Conservation (phyloP, 371 early-diverging fungal species). For the Actinomortierella wolfii region DNA sequence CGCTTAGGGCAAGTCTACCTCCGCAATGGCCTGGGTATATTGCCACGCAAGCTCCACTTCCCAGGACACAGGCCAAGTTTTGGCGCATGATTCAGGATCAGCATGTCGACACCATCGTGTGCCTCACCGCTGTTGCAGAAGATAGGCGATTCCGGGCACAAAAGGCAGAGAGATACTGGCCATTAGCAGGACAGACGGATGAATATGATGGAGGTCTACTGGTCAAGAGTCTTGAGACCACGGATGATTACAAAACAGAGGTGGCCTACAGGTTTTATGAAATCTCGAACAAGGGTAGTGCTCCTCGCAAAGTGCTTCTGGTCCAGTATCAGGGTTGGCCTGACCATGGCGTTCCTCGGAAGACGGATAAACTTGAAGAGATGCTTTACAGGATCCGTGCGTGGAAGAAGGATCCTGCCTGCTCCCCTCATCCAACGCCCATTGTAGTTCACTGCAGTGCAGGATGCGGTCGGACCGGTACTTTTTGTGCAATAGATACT, state of each 20-base stretch:
- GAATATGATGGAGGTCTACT: constrained; percentile 7
- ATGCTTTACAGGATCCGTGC: constrained; percentile 43
- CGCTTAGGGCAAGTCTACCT: constrained; percentile 19
- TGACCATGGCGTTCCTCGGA: constrained; percentile 79
- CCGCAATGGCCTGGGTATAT: constrained; percentile 62
- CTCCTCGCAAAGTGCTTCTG: constrained; percentile 11
- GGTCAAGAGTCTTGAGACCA: constrained; percentile 15
- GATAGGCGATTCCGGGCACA: constrained; percentile 48
- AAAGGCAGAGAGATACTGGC: constrained; percentile 87
- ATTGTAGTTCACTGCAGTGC: constrained; percentile 87
- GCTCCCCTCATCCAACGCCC: constrained; percentile 48
- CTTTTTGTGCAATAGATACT: constrained; percentile 83
- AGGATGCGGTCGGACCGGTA: constrained; percentile 98
- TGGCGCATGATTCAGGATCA: constrained; percentile 92
- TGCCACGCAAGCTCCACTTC: constrained; percentile 91
- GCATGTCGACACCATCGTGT: constrained; percentile 73
- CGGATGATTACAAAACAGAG: constrained; percentile 6
- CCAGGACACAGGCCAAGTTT: constrained; percentile 79
- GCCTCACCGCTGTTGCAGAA: constrained; percentile 83
- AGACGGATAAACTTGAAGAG: constrained; percentile 50
- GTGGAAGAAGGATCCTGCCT: constrained; percentile 10
- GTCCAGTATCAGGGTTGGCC: constrained; percentile 89
- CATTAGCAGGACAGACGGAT: constrained; percentile 43
- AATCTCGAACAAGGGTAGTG: background rate
- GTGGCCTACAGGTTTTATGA: constrained; percentile 24